Percentiles rank a stretch among this genome's conserved stretches.
Conservation (phyloP, 257 asterid species). For the Rubia yunnanensis region DNA sequence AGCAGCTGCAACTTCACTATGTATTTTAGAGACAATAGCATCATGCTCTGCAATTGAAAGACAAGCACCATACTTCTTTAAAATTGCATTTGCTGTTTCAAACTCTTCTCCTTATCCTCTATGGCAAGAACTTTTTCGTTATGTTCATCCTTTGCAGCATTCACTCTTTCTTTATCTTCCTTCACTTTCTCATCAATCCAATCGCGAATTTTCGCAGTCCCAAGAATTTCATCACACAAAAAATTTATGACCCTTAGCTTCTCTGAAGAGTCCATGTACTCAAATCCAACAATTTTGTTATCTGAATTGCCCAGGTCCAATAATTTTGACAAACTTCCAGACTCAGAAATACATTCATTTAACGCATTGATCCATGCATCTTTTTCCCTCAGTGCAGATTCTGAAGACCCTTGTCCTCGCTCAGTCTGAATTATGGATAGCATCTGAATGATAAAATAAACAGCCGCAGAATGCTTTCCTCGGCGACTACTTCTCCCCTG, state of each 20-base stretch:
- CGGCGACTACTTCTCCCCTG: constrained; percentile 54
- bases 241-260: constrained; percentile 55
- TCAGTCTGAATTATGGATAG: constrained; percentile 45
- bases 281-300: constrained; percentile 37
- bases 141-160: constrained; percentile 41
- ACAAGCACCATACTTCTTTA: constrained; percentile 37
- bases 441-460: constrained; percentile 49
- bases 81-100: constrained; percentile 50
- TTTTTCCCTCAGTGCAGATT: constrained; percentile 33
- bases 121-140: constrained; percentile 36
- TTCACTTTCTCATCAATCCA: constrained; percentile 59
- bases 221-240: constrained; percentile 77
- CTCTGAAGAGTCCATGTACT: constrained; percentile 44
- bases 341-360: constrained; percentile 46
- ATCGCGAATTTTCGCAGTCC: constrained; percentile 49
- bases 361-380: constrained; percentile 46
- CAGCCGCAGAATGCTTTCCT: constrained; percentile 46
- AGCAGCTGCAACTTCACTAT: constrained; percentile 45
- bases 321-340: constrained; percentile 24
- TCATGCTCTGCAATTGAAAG: constrained; percentile 58
- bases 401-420: constrained; percentile 40
- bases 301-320: constrained; percentile 36
- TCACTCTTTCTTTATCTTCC: constrained; percentile 45
- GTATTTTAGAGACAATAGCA: constrained; percentile 33
- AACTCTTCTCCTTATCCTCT: constrained; percentile 52